Conservation (phyloP, 2,329 filamentous ascomycete genomes). For the Ophiocordyceps sinensis region DNA sequence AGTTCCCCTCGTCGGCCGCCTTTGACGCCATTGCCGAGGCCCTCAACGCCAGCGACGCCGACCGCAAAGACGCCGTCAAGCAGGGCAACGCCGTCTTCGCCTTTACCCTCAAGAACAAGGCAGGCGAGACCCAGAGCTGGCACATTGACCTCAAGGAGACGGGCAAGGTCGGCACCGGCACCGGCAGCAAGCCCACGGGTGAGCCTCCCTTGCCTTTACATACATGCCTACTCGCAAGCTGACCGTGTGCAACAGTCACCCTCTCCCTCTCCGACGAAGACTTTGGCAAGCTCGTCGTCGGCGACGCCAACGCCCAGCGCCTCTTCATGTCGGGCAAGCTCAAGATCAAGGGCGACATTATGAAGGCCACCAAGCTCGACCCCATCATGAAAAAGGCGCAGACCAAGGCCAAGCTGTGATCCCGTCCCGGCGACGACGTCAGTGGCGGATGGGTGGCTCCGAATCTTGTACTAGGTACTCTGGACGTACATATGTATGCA, state of each 20-base stretch:
- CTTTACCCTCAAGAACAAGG: conserved; percentile 82
- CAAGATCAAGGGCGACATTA: conserved; percentile 95
- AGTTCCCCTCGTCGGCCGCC: conserved; percentile 78
- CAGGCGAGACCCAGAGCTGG: conserved; percentile 73
- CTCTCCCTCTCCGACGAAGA: conserved; percentile 71
- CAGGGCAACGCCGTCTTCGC: conserved; percentile 76
- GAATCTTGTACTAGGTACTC: neutral
- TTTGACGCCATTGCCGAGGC: conserved; percentile 77
- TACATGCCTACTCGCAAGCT: too few species aligned
- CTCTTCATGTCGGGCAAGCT: conserved; percentile 98
- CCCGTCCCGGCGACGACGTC: neutral
- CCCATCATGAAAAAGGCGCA: conserved; percentile 82
- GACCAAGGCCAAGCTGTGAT: conserved; percentile 69
- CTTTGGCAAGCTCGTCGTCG: conserved; percentile 68
- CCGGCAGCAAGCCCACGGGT: conserved; percentile 74
- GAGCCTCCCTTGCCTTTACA: conserved; percentile 48
- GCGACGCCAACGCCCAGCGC: conserved; percentile 87
- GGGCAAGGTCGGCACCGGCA: conserved; percentile 66
- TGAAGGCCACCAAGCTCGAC: conserved; percentile 97
- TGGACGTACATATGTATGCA: neutral
- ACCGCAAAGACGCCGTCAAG: conserved; percentile 79
- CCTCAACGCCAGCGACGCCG: conserved; percentile 53
- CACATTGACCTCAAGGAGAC: conserved; percentile 90
- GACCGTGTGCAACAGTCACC: conserved; percentile 47
- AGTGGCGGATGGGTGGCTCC: neutral